phyloP scores from a whole-genome alignment of 306 rosid genomes.

The Glycine tomentella region DNA sequence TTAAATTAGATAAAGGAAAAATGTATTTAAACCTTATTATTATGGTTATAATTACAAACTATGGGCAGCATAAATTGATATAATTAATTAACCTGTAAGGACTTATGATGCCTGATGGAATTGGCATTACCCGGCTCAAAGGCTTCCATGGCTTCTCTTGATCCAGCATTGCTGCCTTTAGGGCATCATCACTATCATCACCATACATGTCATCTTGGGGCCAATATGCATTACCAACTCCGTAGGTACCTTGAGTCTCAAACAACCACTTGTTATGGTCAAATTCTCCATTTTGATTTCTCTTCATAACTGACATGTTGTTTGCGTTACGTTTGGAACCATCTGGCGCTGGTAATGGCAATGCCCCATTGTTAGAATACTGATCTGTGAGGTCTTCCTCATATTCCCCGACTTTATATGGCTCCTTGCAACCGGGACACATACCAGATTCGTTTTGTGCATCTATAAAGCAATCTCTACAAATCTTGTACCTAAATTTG shows the following conservation, averaged over 20 bases:
- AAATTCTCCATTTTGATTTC: background rate
- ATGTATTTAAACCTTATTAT: no score
- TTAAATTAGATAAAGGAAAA: no score
- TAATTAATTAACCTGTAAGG: background rate
- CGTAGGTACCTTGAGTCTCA: conserved; percentile 1
- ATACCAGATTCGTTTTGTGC: background rate
- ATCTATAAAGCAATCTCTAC: background rate
- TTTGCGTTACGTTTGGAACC: background rate
- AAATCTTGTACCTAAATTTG: background rate
- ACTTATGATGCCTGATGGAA: background rate
- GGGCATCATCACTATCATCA: background rate
- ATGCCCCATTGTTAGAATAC: background rate
- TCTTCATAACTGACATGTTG: background rate
- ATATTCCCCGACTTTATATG: background rate
- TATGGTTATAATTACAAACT: background rate
- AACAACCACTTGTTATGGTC: conserved; percentile 5
- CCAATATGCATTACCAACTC: conserved; percentile 2
- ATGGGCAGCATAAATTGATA: background rate
- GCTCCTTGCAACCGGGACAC: conserved; percentile 11
- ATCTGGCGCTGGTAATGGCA: background rate
- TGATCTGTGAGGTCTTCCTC: background rate
- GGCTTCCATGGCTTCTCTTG: background rate
- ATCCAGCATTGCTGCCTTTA: background rate
- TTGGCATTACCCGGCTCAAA: background rate
- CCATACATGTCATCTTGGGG: background rate